Evolutionary conservation across 805 yeast species (phyloP).

Genomic region (Candida tammaniensis): DNA sequence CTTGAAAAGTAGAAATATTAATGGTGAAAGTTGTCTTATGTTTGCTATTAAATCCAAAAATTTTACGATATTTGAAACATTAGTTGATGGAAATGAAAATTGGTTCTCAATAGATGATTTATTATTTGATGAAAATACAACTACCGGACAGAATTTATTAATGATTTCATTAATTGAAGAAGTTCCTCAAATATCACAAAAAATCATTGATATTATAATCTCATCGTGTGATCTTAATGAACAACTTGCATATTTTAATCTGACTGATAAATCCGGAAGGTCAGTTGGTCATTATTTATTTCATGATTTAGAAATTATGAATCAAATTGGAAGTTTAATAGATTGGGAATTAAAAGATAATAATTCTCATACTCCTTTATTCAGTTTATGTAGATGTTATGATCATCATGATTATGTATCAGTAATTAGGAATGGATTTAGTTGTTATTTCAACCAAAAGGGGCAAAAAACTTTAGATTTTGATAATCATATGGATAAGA

Average conservation of each 20-base stretch:
- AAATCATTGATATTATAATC: constrained; percentile 41
- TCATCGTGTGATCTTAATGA: constrained; percentile 45
- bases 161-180: constrained; percentile 60
- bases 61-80: constrained; percentile 39
- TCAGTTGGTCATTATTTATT: constrained; percentile 73
- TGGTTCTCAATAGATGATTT: constrained; percentile 67
- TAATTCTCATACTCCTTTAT: constrained; percentile 74
- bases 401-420: constrained; percentile 64
- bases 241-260: constrained; percentile 45
- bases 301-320: constrained; percentile 51
- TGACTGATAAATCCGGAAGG: constrained; percentile 51
- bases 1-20: constrained; percentile 24
- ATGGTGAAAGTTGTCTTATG: constrained; percentile 73
- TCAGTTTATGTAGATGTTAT: constrained; percentile 73
- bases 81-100: constrained; percentile 44
- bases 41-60: constrained; percentile 54
- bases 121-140: constrained; percentile 55
- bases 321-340: constrained; percentile 52
- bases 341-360: constrained; percentile 69
- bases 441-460: constrained; percentile 42
- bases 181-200: constrained; percentile 43
- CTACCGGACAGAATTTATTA: constrained; percentile 54
- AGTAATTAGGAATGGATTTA: constrained; percentile 47
- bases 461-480: constrained; percentile 40
- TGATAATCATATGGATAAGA: constrained; percentile 64